phyloP scores from a whole-genome alignment of 2,329 filamentous ascomycete genomes.

The Fusarium setosum region DNA sequence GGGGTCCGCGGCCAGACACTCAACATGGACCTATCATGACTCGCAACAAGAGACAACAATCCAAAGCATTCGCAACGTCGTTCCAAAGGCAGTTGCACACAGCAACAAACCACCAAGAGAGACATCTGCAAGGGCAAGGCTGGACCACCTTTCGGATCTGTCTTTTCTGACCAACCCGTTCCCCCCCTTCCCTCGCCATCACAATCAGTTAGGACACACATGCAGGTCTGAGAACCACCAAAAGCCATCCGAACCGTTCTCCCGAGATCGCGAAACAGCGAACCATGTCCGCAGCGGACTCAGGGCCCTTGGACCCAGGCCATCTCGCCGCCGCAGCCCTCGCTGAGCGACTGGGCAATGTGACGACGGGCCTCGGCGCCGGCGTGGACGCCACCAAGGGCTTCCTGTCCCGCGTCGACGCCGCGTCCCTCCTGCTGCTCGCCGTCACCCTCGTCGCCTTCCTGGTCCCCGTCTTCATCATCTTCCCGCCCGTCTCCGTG shows the following conservation, averaged over 20 bases:
- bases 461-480: constrained; percentile 62
- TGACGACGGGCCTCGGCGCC: constrained; percentile 29
- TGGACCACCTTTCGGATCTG: no score
- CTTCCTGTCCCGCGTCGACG: constrained; percentile 42
- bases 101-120: not conserved
- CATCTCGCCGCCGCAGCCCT: constrained; percentile 29
- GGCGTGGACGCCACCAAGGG: constrained; percentile 29
- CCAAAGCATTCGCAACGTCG: not conserved
- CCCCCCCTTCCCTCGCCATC: no score
- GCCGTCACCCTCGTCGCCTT: constrained; percentile 61
- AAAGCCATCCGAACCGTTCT: not conserved
- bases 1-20: not conserved
- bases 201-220: no score
- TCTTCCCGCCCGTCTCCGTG: constrained; percentile 66
- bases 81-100: not conserved
- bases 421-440: constrained; percentile 52
- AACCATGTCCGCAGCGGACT: constrained; percentile 29
- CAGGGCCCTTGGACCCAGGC: constrained; percentile 21
- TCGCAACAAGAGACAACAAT: not conserved
- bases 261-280: not conserved
- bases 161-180: no score
- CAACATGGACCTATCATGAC: constrained; percentile 21
- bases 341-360: constrained; percentile 31
- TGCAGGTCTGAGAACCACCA: constrained; percentile 16
- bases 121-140: no score